Conservation (phyloP, 257 asterid species). For the Ehretia macrophylla region DNA sequence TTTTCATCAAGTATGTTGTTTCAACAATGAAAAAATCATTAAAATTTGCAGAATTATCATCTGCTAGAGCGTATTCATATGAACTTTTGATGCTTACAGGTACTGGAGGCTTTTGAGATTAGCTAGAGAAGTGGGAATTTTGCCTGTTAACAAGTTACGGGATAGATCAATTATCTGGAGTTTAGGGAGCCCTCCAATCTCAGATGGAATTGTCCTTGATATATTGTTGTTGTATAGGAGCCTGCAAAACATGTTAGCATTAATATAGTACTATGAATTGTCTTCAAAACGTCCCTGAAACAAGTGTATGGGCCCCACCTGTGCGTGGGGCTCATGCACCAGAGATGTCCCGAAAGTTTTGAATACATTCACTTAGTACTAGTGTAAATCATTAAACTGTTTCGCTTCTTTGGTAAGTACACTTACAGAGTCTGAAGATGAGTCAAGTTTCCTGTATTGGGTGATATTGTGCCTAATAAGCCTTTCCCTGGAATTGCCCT, state of each 20-base stretch:
- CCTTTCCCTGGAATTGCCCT: constrained; percentile 81
- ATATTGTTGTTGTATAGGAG: constrained; percentile 73
- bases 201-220: constrained; percentile 69
- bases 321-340: no score
- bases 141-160: constrained; percentile 57
- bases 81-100: constrained; percentile 41
- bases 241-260: constrained; percentile 28
- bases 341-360: no score
- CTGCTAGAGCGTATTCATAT: neutral
- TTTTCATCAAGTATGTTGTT: neutral
- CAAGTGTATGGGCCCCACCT: no score
- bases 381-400: neutral
- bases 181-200: constrained; percentile 63
- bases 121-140: constrained; percentile 68
- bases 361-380: no score
- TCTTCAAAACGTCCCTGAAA: no score
- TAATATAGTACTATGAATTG: no score
- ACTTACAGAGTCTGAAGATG: constrained; percentile 73
- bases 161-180: constrained; percentile 80
- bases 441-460: constrained; percentile 31
- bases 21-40: neutral
- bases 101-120: constrained; percentile 63
- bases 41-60: neutral
- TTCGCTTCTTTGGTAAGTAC: neutral
- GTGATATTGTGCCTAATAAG: constrained; percentile 74